Conservation (phyloP, 2,329 filamentous ascomycete genomes). For the Monascus ruber region DNA sequence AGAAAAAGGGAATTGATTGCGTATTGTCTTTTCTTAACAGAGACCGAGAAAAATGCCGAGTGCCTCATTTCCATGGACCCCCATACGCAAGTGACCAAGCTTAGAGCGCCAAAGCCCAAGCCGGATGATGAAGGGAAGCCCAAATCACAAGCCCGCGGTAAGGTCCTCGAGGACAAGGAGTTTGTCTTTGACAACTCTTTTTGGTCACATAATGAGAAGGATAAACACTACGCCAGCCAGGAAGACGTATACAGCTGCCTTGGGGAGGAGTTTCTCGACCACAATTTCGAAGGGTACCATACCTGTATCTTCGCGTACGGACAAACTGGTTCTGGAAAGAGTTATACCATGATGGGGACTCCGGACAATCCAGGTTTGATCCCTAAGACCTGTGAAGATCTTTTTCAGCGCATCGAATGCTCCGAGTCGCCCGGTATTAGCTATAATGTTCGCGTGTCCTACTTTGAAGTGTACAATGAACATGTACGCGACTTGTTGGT, state of each 20-base stretch:
- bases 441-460: constrained; percentile 94
- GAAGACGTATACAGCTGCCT: constrained; percentile 89
- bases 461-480: constrained; percentile 99
- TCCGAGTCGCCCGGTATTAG: constrained; percentile 82
- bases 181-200: constrained; percentile 98
- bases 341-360: constrained; percentile 94
- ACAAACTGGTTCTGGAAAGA: constrained; percentile 94
- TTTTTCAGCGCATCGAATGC: constrained; percentile 84
- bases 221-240: constrained; percentile 81
- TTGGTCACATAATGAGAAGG: constrained; percentile 76
- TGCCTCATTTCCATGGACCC: constrained; percentile 92
- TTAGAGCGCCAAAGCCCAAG: constrained; percentile 57
- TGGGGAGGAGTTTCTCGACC: constrained; percentile 92
- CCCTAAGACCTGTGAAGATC: constrained; percentile 85
- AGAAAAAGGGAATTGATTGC: constrained; percentile 15
- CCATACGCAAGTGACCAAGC: constrained; percentile 68
- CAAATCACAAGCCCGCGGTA: constrained; percentile 53
- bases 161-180: constrained; percentile 70
- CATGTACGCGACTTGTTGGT: constrained; percentile 90
- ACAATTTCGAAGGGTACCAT: constrained; percentile 99
- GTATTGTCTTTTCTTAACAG: constrained; percentile 39
- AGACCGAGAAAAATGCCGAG: constrained; percentile 66
- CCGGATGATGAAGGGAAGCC: constrained; percentile 40
- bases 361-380: constrained; percentile 81
- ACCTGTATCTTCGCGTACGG: constrained; percentile 99